Base-by-base conservation (phyloP, 2,329 filamentous ascomycete genomes). In the Colletotrichum sp. region DNA sequence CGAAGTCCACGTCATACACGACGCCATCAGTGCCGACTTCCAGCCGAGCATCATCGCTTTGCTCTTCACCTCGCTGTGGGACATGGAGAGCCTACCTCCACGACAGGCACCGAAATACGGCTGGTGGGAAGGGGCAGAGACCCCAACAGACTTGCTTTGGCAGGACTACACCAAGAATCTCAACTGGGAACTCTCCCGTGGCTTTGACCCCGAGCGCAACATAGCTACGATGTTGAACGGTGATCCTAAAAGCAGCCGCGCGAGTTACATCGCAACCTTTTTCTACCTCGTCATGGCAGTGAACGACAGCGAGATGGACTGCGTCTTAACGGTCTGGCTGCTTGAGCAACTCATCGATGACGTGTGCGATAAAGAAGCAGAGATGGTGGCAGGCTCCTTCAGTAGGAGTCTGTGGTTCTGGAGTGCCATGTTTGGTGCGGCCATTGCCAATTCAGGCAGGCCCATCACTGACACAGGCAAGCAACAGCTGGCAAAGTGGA, bases 261-360 rank as follows among this genome's bases (percentile, higher is more conserved):
- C 83, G 47, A 84, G 84, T 68, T 87, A 86, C 78, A 85, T 87
- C 68, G 84, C 85, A 54, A 86, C 84, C 38, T 86, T 86, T 77
- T 85, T 87, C 78, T 87, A 87, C 77, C 82, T 87, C 55, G 84
- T 85, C 79, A 83, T 86, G 61, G 85, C 86, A 73, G 78, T 87
- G 71, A 84, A 84, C 51, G 81, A 85, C 67, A 82, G 80, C 47
- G 79, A 81, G 36, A 81, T 87, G 51, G 84, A 86, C 73, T 82
- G 83, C 31, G 84, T 86, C 69, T 81, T 87, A 47, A 81, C 85
- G 8, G 84, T 84, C 72, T 86, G 84, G 85, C 82, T 86, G 59
- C 81, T 87, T 58, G 85, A 87, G 76, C 85, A 87, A 72, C 80
- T 87, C 61, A 82, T 86, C 16, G 83, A 84, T 64, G 85, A 87